These are phyloP conservation scores for Phialocephala subalpina DNA, from an alignment of 2,329 filamentous ascomycete genomes.

Conservation along the genomic window DNA sequence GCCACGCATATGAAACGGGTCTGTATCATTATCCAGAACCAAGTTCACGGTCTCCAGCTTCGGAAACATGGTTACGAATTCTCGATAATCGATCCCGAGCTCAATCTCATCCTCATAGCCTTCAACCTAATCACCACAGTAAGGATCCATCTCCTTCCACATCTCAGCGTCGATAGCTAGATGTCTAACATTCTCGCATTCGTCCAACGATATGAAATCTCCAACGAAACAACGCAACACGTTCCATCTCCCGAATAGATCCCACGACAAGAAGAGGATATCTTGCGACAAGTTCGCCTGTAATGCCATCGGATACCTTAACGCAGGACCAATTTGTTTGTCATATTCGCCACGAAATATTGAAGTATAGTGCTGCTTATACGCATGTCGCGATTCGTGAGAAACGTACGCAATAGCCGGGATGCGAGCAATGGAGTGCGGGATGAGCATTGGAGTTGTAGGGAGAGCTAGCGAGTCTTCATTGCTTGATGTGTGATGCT, in stretches of 20 bases:
- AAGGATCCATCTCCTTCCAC: neutral
- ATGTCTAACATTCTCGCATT: neutral
- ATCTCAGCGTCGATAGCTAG: neutral
- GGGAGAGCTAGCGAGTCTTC: too few species aligned
- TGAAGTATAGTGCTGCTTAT: too few species aligned
- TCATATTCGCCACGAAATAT: too few species aligned
- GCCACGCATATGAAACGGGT: too few species aligned
- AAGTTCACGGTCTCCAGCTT: neutral
- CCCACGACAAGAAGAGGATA: neutral
- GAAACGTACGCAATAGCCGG: too few species aligned
- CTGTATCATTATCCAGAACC: neutral
- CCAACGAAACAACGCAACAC: neutral
- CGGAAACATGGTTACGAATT: neutral
- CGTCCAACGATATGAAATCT: neutral
- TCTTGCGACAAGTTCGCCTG: neutral
- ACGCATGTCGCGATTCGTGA: too few species aligned
- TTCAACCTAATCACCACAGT: neutral
- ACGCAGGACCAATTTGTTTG: too few species aligned
- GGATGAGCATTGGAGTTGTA: too few species aligned
- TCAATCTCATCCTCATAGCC: neutral
- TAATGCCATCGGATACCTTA: too few species aligned
- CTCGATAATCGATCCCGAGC: neutral
- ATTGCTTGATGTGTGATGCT: too few species aligned
- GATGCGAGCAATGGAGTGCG: too few species aligned
- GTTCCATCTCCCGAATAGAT: neutral